Conservation (phyloP, 129 eudicot genomes). For the Centella asiatica region DNA sequence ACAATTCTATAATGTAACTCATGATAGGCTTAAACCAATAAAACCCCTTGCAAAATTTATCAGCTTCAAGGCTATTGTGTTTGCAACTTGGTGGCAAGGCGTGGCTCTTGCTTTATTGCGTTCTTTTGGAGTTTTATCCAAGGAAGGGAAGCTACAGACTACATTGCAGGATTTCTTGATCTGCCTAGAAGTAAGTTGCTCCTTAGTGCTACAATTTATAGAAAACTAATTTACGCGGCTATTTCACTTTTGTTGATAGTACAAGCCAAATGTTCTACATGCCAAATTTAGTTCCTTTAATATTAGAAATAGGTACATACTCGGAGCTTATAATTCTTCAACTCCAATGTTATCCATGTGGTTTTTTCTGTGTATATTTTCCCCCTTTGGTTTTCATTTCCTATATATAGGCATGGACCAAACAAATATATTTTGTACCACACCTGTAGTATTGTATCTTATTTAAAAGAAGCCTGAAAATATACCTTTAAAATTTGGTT, state of each 20-base stretch:
- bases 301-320: background rate
- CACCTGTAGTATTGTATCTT: no score
- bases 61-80: constrained; percentile 96
- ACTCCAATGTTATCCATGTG: no score
- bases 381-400: no score
- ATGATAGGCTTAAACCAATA: constrained; percentile 61
- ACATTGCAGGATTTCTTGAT: constrained; percentile 85
- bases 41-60: constrained; percentile 88
- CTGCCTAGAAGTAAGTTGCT: constrained; percentile 69
- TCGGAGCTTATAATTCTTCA: no score
- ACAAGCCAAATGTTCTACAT: background rate
- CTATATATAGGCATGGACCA: no score
- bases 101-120: constrained; percentile 79
- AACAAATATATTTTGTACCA: no score
- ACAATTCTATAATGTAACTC: constrained; percentile 82
- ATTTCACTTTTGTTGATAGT: background rate
- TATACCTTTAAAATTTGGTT: no score
- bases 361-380: no score
- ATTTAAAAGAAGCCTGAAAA: no score
- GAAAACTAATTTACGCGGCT: background rate
- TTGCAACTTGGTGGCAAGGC: constrained; percentile 99
- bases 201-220: background rate
- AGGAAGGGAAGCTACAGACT: constrained; percentile 52
- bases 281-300: background rate
- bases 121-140: constrained; percentile 50